phyloP scores from a whole-genome alignment of 495 filamentous ascomycete genomes.

The Gamarada debralockiae region DNA sequence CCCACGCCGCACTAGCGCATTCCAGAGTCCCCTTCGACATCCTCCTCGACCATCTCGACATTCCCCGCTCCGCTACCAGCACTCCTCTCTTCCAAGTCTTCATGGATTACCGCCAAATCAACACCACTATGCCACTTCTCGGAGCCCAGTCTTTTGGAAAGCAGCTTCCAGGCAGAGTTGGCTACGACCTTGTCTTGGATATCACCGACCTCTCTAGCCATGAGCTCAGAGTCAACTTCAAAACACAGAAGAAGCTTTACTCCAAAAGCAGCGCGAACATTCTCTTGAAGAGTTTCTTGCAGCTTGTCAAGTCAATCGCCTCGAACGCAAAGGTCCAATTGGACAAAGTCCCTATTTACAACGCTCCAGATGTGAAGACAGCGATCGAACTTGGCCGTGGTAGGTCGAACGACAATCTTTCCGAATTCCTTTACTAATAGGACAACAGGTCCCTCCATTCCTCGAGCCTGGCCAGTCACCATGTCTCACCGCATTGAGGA shows the following conservation, averaged over 20 bases:
- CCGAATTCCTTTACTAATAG: constrained; percentile 5
- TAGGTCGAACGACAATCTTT: background rate
- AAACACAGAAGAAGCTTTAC: background rate
- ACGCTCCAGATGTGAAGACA: background rate
- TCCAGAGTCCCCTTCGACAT: constrained; percentile 43
- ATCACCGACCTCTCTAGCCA: background rate
- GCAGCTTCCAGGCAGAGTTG: too few species aligned
- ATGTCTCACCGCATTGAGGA: constrained; percentile 33
- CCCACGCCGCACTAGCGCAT: constrained; percentile 2
- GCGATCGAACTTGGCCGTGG: constrained; percentile 23
- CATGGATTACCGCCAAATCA: constrained; percentile 31
- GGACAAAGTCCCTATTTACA: constrained; percentile 8
- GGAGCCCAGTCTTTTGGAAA: too few species aligned
- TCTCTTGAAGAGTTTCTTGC: too few species aligned
- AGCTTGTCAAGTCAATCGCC: too few species aligned
- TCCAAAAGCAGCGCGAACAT: background rate
- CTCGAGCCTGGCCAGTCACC: constrained; percentile 30
- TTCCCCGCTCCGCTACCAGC: constrained; percentile 14
- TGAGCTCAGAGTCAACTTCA: background rate
- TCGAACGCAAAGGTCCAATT: too few species aligned
- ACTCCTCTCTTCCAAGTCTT: constrained; percentile 35
- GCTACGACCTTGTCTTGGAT: background rate
- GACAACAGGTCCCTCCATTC: constrained; percentile 13
- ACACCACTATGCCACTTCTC: too few species aligned
- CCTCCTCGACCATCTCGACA: constrained; percentile 29